Conservation (phyloP, 352 stramenopile genomes). For the Globisporangium middletonii region DNA sequence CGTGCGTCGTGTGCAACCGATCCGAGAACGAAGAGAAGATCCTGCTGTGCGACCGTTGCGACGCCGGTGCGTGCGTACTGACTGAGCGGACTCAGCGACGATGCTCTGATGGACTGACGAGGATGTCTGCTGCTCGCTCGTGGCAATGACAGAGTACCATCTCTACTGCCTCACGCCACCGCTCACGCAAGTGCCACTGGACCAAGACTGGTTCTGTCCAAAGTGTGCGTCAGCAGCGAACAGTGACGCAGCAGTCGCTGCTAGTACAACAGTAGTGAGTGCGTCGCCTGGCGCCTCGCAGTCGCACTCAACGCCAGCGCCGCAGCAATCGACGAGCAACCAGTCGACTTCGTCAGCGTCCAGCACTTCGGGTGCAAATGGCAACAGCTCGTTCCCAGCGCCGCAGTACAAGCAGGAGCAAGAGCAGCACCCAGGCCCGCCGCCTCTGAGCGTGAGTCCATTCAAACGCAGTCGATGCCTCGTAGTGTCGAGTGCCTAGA, state of each 20-base stretch:
- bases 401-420: neutral
- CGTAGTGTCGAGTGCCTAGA: too few relatives aligned
- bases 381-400: neutral
- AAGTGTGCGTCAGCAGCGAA: slow-evolving; percentile 15
- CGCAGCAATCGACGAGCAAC: too few relatives aligned
- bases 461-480: too few relatives aligned
- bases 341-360: too few relatives aligned
- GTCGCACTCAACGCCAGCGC: too few relatives aligned
- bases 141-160: slow-evolving; percentile 37
- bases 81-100: too few relatives aligned
- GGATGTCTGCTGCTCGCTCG: neutral
- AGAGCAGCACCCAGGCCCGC: neutral
- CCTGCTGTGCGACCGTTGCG: slow-evolving; percentile 51
- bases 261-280: neutral
- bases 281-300: neutral
- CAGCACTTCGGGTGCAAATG: too few relatives aligned
- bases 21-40: slow-evolving; percentile 33
- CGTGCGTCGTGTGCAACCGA: slow-evolving; percentile 38
- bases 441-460: too few relatives aligned
- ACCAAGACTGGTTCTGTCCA: slow-evolving; percentile 49
- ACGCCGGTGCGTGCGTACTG: slow-evolving; percentile 18
- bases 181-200: slow-evolving; percentile 33
- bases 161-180: slow-evolving; percentile 50
- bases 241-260: neutral
- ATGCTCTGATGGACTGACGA: too few relatives aligned